Conservation (phyloP, 345 rosid genomes). For the Lenwebbia sp. region DNA sequence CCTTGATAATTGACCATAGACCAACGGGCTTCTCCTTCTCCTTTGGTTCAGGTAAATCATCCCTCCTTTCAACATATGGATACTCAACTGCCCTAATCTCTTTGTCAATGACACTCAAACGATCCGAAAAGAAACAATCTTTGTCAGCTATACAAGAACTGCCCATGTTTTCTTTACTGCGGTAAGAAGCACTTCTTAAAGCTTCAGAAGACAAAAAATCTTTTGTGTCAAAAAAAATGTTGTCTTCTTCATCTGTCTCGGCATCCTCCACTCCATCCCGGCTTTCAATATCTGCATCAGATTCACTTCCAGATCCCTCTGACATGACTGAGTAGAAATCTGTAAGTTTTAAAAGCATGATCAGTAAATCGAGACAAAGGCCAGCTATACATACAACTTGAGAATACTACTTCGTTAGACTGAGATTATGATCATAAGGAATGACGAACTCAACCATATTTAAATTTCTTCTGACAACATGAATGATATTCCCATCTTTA, state of each 20-base stretch:
- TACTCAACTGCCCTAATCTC: conserved; percentile 51
- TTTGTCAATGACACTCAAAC: conserved; percentile 23
- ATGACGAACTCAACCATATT: background rate
- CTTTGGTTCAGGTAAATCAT: conserved; percentile 88
- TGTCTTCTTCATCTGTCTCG: conserved; percentile 91
- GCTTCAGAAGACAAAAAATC: conserved; percentile 83
- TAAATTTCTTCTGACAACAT: background rate
- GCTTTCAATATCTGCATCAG: conserved; percentile 89
- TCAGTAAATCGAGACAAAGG: background rate
- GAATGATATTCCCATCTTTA: background rate
- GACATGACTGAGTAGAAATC: conserved; percentile 99
- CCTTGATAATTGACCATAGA: conserved; percentile 96
- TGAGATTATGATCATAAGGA: background rate
- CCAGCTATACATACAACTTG: background rate
- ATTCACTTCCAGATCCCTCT: conserved; percentile 80
- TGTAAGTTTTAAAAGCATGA: conserved; percentile 20
- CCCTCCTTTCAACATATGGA: conserved; percentile 82
- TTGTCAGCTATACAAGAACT: conserved; percentile 44
- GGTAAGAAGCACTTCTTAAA: conserved; percentile 82
- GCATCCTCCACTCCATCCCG: conserved; percentile 82
- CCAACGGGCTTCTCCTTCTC: conserved; percentile 97
- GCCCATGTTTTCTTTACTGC: conserved; percentile 63
- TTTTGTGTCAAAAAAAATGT: conserved; percentile 67
- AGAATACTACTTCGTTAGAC: background rate
- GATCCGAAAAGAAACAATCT: conserved; percentile 54